These are phyloP conservation scores for Casuarina cunninghamiana DNA, from an alignment of 306 rosid species.

Conservation along the genomic window DNA sequence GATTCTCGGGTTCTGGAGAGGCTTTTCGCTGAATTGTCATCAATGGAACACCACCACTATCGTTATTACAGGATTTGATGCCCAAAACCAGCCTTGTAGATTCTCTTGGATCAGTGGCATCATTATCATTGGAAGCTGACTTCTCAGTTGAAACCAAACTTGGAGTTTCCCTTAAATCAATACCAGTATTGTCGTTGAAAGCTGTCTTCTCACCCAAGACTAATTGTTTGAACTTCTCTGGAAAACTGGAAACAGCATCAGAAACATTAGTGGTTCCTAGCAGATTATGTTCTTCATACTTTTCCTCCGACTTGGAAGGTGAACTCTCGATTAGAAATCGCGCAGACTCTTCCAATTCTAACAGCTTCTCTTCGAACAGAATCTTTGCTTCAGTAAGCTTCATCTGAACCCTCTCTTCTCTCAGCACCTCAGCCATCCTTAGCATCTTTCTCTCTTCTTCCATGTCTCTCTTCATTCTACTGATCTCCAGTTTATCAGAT, in stretches of 20 bases:
- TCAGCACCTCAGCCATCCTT: conserved; percentile 46
- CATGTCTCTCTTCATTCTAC: conserved; percentile 40
- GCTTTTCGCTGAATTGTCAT: conserved; percentile 23
- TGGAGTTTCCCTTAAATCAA: conserved; percentile 15
- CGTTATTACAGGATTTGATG: conserved; percentile 6
- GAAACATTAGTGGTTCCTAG: neutral
- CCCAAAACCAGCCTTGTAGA: conserved; percentile 14
- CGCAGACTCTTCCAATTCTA: conserved; percentile 28
- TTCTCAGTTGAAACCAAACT: conserved; percentile 10
- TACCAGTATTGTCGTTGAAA: conserved; percentile 1
- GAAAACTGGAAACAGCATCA: conserved; percentile 3
- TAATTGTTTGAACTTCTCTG: conserved; percentile 24
- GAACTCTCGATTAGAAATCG: neutral
- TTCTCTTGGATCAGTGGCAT: conserved; percentile 2
- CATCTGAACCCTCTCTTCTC: conserved; percentile 66
- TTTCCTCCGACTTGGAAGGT: conserved; percentile 16
- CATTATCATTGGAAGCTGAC: neutral
- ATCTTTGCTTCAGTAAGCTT: conserved; percentile 53
- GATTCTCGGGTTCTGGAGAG: conserved; percentile 51
- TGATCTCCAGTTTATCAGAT: conserved; percentile 31
- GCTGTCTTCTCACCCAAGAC: conserved; percentile 15
- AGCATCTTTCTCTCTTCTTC: conserved; percentile 63
- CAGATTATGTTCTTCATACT: conserved; percentile 1
- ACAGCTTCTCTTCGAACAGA: conserved; percentile 43
- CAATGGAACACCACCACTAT: conserved; percentile 21